phyloP scores from a whole-genome alignment of 2,329 filamentous ascomycete genomes.

The Cercospora berteroae region DNA sequence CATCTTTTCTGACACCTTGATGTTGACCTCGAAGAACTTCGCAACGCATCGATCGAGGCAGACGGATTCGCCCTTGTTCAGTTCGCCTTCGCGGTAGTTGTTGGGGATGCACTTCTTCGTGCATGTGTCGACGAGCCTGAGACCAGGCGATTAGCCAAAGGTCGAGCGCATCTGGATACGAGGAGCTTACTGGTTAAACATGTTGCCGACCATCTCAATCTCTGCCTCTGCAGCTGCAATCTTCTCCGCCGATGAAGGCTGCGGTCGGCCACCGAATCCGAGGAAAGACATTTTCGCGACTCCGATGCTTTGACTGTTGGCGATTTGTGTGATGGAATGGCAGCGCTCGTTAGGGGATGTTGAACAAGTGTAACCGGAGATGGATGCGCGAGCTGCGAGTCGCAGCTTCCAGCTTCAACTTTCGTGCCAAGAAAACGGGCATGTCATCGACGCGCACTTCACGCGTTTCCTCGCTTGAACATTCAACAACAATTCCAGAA shows the following conservation, averaged over 20 bases:
- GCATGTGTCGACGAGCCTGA: constrained; percentile 75
- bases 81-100: constrained; percentile 90
- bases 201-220: constrained; percentile 95
- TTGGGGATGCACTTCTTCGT: constrained; percentile 88
- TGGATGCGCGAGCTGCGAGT: background rate
- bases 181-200: constrained; percentile 82
- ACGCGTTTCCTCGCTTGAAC: background rate
- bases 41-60: constrained; percentile 95
- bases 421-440: constrained; percentile 3
- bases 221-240: constrained; percentile 94
- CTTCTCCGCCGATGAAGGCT: constrained; percentile 94
- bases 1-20: constrained; percentile 97
- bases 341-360: background rate
- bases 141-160: background rate
- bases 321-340: background rate
- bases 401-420: background rate
- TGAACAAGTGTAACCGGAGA: background rate
- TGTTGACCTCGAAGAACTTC: constrained; percentile 98
- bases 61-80: constrained; percentile 98
- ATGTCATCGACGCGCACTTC: constrained; percentile 8
- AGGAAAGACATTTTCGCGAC: constrained; percentile 63
- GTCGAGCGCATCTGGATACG: background rate
- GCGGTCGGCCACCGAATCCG: constrained; percentile 67
- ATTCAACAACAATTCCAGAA: background rate
- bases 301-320: background rate